Evolutionary conservation across 2,329 filamentous ascomycete genomes (phyloP), one percentile per base, ranked within the genome.

Genomic region (Thyridium curvatum): DNA sequence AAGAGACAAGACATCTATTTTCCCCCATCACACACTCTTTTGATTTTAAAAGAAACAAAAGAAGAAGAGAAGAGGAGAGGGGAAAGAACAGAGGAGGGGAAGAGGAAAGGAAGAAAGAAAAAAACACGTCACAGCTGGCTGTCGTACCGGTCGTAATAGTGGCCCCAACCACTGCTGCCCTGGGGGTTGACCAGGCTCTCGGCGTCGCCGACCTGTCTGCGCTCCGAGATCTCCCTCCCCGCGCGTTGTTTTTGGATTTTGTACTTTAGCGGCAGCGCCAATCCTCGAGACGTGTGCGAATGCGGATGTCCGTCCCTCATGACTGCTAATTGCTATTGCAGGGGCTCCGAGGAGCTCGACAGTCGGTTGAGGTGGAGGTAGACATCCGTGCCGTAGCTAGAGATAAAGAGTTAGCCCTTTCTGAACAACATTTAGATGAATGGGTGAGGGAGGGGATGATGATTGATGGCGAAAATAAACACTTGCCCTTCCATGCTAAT

Each of bases 401-500:
- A 28, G 34, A 10, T 4, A 39, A 9, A 41, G 18, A 26, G 37
- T 47, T 46, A 61, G 54, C 30, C 40, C 37, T 28, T n/a, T n/a
- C n/a, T n/a, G n/a, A 36, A 18, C 6, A 32, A 30, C 9, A n/a
- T n/a, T 31, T 14, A 34, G 12, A 12, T 12, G n/a, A 32, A 29
- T 33, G 34, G 18, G 4, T 9, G 16, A n/a, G 14, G 34, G 30
- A 14, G 26, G 15, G 8, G 13, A 30, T n/a, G n/a, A n/a, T n/a
- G n/a, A n/a, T n/a, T n/a, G n/a, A n/a, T n/a, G n/a, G n/a, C n/a
- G n/a, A n/a, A n/a, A n/a, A n/a, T n/a, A 28, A 35, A 31, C 8
- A 60, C 85, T 72, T 71, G 95, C 87, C 93, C 93, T 72, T 98
- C 93, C 93, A 98, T 98, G 61, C 89, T 96, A 56, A 98, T 98